Conservation (phyloP, 2,329 filamentous ascomycete genomes). For the Periglandula ipomoeae region DNA sequence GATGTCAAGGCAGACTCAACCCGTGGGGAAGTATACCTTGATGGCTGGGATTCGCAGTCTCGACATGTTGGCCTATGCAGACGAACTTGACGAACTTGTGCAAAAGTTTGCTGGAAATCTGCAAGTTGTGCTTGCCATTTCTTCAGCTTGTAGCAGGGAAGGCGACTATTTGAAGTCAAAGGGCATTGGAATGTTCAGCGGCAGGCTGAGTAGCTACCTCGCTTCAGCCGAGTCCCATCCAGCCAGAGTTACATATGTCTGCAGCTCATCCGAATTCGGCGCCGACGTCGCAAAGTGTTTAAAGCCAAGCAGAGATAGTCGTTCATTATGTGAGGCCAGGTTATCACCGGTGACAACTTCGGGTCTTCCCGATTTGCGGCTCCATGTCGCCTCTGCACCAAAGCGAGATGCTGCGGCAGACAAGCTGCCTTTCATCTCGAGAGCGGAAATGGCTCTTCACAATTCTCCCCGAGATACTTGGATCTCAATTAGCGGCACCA, state of each 20-base stretch:
- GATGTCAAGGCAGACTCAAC: no score
- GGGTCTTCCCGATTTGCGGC: not conserved
- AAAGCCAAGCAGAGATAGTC: not conserved
- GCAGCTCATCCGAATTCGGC: not conserved
- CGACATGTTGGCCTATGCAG: no score
- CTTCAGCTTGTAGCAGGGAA: no score
- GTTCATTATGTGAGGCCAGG: no score
- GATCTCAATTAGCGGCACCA: not conserved
- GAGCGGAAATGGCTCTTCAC: not conserved
- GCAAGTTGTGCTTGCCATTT: no score
- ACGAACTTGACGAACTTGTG: no score
- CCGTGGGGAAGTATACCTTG: no score
- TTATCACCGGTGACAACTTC: not conserved
- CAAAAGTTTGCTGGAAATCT: no score
- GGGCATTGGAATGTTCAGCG: no score
- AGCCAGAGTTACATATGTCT: not conserved
- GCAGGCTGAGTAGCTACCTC: no score
- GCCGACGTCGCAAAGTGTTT: not conserved
- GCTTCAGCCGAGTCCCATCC: not conserved
- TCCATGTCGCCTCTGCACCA: not conserved
- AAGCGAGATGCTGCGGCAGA: not conserved
- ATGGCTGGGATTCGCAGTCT: no score
- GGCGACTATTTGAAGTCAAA: no score
- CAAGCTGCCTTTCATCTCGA: not conserved
- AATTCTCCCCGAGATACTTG: not conserved